Evolutionary conservation across 257 asterid genomes (phyloP).

Genomic region (Thymus mandschuricus): DNA sequence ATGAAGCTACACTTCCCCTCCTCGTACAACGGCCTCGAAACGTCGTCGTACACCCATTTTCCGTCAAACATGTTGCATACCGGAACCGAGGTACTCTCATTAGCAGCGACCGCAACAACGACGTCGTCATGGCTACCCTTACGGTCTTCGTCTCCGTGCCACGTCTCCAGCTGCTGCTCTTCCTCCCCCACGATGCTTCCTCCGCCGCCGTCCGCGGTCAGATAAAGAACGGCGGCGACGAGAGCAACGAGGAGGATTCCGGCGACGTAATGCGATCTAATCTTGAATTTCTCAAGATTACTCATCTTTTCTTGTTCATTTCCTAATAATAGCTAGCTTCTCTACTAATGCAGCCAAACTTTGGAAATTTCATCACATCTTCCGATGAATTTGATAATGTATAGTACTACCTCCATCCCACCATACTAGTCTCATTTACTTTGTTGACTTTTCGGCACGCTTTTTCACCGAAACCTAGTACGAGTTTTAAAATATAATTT

Average conservation of each 20-base stretch:
- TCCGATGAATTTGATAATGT: constrained; percentile 4
- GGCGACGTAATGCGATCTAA: neutral
- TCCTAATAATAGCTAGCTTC: neutral
- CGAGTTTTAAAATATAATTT: too few species aligned
- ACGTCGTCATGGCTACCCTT: neutral
- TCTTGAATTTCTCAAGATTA: neutral
- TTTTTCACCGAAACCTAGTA: too few species aligned
- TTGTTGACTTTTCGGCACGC: too few species aligned
- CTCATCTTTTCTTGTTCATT: neutral
- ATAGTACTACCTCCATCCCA: too few species aligned
- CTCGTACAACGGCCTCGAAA: constrained; percentile 41
- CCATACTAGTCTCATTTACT: too few species aligned
- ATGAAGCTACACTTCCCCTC: constrained; percentile 44
- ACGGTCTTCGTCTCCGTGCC: neutral
- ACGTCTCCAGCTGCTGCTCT: neutral
- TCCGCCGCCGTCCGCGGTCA: neutral
- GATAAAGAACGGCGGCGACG: neutral
- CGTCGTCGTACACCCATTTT: constrained; percentile 40
- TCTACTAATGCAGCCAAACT: too few species aligned
- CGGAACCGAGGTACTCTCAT: neutral
- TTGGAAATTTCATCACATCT: neutral
- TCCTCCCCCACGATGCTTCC: neutral
- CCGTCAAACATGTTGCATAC: constrained; percentile 37
- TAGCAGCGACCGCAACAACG: neutral
- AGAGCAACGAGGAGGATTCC: neutral